Conservation (phyloP, 257 asterid species). For the Jaltomata sinuosa region DNA sequence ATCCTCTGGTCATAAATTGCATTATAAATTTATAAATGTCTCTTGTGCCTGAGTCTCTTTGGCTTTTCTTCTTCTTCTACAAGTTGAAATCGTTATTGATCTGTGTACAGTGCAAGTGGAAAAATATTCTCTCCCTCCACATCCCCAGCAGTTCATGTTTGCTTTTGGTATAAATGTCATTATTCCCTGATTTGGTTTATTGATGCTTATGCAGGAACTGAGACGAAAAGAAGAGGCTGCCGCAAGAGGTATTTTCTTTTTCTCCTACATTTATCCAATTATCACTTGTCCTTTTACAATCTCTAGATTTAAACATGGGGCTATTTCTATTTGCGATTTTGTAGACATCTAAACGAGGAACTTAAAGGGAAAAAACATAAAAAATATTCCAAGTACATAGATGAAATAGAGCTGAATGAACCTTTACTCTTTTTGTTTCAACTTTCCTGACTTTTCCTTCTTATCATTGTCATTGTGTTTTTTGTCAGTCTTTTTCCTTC, state of each 20-base stretch:
- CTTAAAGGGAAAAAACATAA: neutral
- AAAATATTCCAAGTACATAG: neutral
- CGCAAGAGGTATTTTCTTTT: constrained; percentile 52
- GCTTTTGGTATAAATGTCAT: neutral
- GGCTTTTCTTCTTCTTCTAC: neutral
- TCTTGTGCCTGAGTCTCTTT: neutral
- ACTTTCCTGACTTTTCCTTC: neutral
- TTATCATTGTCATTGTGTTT: neutral
- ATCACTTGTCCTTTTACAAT: neutral
- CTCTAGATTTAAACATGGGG: neutral
- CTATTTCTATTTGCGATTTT: neutral
- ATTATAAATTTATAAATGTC: neutral
- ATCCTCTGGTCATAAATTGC: neutral
- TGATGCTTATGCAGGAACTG: neutral
- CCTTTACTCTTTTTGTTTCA: neutral
- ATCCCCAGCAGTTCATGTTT: neutral
- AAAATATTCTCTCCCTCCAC: neutral
- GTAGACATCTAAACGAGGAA: neutral
- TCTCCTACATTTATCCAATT: neutral
- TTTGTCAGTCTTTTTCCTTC: neutral
- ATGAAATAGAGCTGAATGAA: neutral
- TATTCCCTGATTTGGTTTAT: neutral
- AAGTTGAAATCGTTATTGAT: neutral
- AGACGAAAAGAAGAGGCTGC: constrained; percentile 37
- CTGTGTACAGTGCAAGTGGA: neutral